Evolutionary conservation across 2,329 filamentous ascomycete genomes (phyloP).

Genomic region (Aspergillus vadensis): DNA sequence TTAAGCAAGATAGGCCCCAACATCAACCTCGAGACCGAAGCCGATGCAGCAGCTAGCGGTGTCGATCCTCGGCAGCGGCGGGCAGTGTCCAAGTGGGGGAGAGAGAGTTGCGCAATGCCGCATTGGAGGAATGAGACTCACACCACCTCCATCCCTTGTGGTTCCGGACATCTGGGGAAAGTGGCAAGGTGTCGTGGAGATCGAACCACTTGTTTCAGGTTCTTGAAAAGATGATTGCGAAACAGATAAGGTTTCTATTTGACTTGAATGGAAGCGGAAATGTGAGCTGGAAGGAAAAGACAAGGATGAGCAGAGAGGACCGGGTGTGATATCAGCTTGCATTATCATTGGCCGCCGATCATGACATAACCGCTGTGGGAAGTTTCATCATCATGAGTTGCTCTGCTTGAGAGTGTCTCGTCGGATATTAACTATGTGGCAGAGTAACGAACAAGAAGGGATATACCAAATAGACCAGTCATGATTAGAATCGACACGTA

Average conservation of each 20-base stretch:
- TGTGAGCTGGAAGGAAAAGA: not conserved
- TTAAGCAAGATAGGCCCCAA: constrained; percentile 4
- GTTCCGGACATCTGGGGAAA: not conserved
- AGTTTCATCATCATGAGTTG: constrained; percentile 10
- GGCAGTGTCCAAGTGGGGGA: not conserved
- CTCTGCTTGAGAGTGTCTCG: not conserved
- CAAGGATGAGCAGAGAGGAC: not conserved
- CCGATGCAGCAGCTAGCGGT: constrained; percentile 7
- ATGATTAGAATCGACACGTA: no score
- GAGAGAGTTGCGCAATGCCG: not conserved
- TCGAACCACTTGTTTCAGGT: not conserved
- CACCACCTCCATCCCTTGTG: not conserved
- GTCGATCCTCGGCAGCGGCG: constrained; percentile 7
- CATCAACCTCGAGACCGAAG: not conserved
- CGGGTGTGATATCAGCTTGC: not conserved
- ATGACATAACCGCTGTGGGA: constrained; percentile 4
- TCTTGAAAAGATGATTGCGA: not conserved
- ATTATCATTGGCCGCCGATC: constrained; percentile 7
- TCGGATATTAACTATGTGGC: not conserved
- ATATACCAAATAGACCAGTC: not conserved
- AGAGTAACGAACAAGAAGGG: not conserved
- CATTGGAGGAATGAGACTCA: not conserved
- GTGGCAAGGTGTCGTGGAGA: constrained; percentile 1
- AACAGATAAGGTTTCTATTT: not conserved
- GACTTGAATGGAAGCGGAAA: not conserved